phyloP scores from a whole-genome alignment of 495 filamentous ascomycete species.

The Penicillium turbatum region DNA sequence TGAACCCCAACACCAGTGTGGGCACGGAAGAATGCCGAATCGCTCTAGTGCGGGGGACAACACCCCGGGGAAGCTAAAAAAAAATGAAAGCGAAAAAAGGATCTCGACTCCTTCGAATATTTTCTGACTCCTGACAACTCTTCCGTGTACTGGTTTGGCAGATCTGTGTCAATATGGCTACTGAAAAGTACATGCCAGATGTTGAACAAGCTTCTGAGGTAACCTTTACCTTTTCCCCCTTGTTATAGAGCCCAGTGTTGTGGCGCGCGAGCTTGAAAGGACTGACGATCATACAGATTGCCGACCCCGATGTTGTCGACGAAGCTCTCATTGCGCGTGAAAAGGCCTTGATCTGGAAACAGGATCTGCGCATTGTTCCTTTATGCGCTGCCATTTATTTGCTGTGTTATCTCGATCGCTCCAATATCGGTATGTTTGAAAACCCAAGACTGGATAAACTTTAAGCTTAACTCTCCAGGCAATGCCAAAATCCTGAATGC shows the following conservation, averaged over 20 bases:
- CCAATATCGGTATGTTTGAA: slow-evolving; percentile 54
- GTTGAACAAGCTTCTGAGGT: slow-evolving; percentile 16
- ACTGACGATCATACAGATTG: neutral
- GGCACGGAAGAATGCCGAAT: slow-evolving; percentile 20
- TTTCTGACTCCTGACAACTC: neutral
- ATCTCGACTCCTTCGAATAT: neutral
- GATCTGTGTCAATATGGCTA: slow-evolving; percentile 4
- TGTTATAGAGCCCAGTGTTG: neutral
- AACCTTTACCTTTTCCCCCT: neutral
- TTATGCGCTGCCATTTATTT: slow-evolving; percentile 57
- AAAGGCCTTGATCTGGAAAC: slow-evolving; percentile 51
- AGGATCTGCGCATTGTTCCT: slow-evolving; percentile 58
- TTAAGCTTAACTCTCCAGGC: slow-evolving; percentile 20
- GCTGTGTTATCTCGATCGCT: slow-evolving; percentile 62
- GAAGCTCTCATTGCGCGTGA: slow-evolving; percentile 21
- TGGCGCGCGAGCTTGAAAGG: neutral
- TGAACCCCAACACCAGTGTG: neutral
- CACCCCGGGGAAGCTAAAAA: slow-evolving; percentile 12
- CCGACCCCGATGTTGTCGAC: slow-evolving; percentile 3
- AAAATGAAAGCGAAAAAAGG: slow-evolving; percentile 7
- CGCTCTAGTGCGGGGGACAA: slow-evolving; percentile 18
- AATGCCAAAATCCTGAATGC: slow-evolving; percentile 64
- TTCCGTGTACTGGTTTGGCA: neutral
- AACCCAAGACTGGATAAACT: neutral
- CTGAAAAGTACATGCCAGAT: slow-evolving; percentile 16